These are phyloP conservation scores for Zygosaccharomyces rouxii DNA, from an alignment of 805 yeast species.

Conservation along the genomic window DNA sequence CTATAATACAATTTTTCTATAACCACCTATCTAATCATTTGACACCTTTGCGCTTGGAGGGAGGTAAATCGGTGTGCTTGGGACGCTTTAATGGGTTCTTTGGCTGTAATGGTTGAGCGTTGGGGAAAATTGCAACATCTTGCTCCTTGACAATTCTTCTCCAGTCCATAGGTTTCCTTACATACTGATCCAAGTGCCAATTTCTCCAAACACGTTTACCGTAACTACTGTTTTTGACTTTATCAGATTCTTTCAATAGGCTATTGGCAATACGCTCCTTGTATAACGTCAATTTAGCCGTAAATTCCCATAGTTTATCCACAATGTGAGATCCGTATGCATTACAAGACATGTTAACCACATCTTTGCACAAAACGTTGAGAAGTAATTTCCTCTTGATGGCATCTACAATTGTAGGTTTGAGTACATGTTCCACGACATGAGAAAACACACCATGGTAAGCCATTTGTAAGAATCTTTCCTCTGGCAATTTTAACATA, in stretches of 20 bases:
- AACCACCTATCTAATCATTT: background rate
- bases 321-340: constrained; percentile 89
- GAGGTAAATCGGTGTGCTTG: constrained; percentile 5
- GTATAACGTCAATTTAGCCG: constrained; percentile 70
- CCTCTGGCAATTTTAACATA: constrained; percentile 55
- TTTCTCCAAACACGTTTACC: constrained; percentile 94
- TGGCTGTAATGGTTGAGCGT: constrained; percentile 33
- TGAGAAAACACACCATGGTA: constrained; percentile 88
- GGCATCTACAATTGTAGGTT: constrained; percentile 43
- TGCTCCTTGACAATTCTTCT: constrained; percentile 55
- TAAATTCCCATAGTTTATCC: constrained; percentile 78
- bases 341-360: constrained; percentile 64
- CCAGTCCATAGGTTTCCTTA: constrained; percentile 79
- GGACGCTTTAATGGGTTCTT: constrained; percentile 12
- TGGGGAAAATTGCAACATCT: constrained; percentile 41
- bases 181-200: constrained; percentile 82
- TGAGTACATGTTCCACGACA: constrained; percentile 67
- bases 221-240: constrained; percentile 77
- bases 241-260: constrained; percentile 52
- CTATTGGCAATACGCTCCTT: constrained; percentile 81
- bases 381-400: constrained; percentile 64
- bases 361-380: constrained; percentile 56
- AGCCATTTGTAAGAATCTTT: constrained; percentile 67
- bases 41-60: constrained; percentile 7
- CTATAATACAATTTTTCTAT: constrained; percentile 6